Percentiles rank a stretch among this genome's conserved stretches.
Conservation (phyloP, 441 rosid genomes). For the Mallotus japonicus region DNA sequence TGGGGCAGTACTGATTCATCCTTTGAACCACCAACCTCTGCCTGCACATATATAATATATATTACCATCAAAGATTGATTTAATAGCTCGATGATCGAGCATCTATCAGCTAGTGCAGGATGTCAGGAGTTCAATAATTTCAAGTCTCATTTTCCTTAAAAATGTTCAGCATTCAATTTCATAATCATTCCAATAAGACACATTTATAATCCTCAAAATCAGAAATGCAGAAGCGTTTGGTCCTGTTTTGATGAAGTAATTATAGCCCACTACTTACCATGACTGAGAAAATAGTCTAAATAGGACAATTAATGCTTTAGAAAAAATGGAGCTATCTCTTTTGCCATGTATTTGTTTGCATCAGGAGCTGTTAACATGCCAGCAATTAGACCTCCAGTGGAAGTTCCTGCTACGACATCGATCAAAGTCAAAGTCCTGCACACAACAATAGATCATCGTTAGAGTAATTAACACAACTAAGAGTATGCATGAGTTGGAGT, state of each 20-base stretch:
- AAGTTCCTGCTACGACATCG: slow-evolving; percentile 32
- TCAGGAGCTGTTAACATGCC: slow-evolving; percentile 31
- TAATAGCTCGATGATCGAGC: too few relatives aligned
- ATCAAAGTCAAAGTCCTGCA: slow-evolving; percentile 28
- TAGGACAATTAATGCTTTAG: slow-evolving; percentile 19
- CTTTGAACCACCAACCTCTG: slow-evolving; percentile 19
- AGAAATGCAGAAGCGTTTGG: background rate
- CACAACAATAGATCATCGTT: too few relatives aligned
- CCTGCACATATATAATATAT: slow-evolving; percentile 7
- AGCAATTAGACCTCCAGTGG: slow-evolving; percentile 28
- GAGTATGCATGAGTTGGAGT: background rate
- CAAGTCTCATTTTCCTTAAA: too few relatives aligned
- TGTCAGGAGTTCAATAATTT: too few relatives aligned
- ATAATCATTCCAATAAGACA: background rate
- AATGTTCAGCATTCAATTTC: slow-evolving; percentile 1
- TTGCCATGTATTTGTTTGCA: slow-evolving; percentile 17
- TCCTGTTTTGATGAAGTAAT: background rate
- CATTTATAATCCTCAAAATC: background rate
- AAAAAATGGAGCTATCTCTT: slow-evolving; percentile 29
- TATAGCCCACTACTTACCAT: background rate
- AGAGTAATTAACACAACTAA: too few relatives aligned
- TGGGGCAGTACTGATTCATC: slow-evolving; percentile 27
- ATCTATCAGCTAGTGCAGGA: too few relatives aligned
- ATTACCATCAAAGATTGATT: too few relatives aligned
- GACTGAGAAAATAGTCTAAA: slow-evolving; percentile 28